These are phyloP conservation scores for Diaporthe batatas DNA, from an alignment of 2,329 filamentous ascomycete species.

Conservation along the genomic window DNA sequence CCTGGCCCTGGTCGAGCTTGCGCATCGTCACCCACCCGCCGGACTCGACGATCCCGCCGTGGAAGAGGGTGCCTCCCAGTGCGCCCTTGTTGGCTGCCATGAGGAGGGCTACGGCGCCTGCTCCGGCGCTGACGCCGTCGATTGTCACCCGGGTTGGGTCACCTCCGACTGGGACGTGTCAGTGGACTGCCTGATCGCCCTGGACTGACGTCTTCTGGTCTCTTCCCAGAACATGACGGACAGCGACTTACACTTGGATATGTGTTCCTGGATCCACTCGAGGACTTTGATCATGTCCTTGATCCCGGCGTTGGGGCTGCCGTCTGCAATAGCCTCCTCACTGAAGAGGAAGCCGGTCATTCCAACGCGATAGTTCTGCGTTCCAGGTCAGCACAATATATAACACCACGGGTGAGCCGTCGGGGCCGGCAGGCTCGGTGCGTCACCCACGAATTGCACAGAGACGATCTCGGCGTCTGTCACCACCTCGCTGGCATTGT, in stretches of 20 bases:
- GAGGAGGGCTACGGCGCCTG: constrained; percentile 44
- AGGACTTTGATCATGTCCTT: constrained; percentile 72
- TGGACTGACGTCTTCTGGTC: no score
- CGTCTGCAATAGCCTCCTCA: constrained; percentile 6
- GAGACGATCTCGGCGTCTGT: constrained; percentile 15
- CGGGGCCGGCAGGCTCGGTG: neutral
- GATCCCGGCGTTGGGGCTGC: constrained; percentile 70
- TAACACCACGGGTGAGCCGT: no score
- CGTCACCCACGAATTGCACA: constrained; percentile 3
- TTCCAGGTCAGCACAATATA: neutral
- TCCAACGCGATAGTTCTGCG: constrained; percentile 65
- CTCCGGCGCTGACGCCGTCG: constrained; percentile 72
- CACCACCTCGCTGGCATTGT: constrained; percentile 36
- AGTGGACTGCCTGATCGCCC: neutral
- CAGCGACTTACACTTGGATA: constrained; percentile 48
- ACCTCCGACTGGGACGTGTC: constrained; percentile 19
- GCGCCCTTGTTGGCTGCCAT: constrained; percentile 9
- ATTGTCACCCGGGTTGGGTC: constrained; percentile 75
- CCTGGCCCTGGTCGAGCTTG: constrained; percentile 12
- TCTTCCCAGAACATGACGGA: no score
- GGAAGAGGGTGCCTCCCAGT: constrained; percentile 3
- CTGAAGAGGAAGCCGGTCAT: constrained; percentile 73
- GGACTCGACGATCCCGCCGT: constrained; percentile 20
- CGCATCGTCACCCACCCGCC: constrained; percentile 29
- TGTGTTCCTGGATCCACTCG: constrained; percentile 76